Evolutionary conservation across 768 basidiomycete genomes (phyloP).

Genomic region (Collybia sp.): DNA sequence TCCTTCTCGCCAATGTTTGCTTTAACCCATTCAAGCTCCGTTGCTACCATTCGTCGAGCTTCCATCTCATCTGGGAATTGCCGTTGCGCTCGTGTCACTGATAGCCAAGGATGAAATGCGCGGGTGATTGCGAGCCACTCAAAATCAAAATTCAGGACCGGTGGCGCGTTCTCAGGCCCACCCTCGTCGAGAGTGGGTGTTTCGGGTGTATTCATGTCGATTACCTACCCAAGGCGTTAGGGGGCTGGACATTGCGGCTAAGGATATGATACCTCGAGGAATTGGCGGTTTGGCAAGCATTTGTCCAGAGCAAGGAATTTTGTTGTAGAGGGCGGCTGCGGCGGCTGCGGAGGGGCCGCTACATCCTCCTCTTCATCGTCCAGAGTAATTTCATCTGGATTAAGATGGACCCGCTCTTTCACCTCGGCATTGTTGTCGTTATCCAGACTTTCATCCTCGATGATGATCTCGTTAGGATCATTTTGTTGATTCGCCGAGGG

Average conservation of each 20-base stretch:
- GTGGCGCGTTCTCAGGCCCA: constrained; percentile 8
- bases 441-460: constrained; percentile 32
- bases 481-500: constrained; percentile 2
- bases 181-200: constrained; percentile 7
- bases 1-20: constrained; percentile 41
- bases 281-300: constrained; percentile 70
- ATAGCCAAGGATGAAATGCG: constrained; percentile 79
- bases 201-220: constrained; percentile 49
- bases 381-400: constrained; percentile 50
- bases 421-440: constrained; percentile 3
- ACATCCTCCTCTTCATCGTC: constrained; percentile 43
- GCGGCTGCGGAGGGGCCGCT: constrained; percentile 25
- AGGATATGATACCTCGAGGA: constrained; percentile 59
- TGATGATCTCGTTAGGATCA: constrained; percentile 36
- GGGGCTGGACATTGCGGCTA: not conserved
- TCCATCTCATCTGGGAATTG: constrained; percentile 57
- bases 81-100: constrained; percentile 41
- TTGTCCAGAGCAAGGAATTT: constrained; percentile 90
- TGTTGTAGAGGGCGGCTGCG: constrained; percentile 37
- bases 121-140: constrained; percentile 94
- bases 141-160: constrained; percentile 67
- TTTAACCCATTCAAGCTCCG: constrained; percentile 66
- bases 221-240: constrained; percentile 40
- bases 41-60: constrained; percentile 47
- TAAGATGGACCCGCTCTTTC: constrained; percentile 10